Percentiles rank a stretch among this genome's conserved stretches.
Evolutionary conservation across 78 protist species (phyloP).

Genomic region (Dictyostelium purpureum): DNA sequence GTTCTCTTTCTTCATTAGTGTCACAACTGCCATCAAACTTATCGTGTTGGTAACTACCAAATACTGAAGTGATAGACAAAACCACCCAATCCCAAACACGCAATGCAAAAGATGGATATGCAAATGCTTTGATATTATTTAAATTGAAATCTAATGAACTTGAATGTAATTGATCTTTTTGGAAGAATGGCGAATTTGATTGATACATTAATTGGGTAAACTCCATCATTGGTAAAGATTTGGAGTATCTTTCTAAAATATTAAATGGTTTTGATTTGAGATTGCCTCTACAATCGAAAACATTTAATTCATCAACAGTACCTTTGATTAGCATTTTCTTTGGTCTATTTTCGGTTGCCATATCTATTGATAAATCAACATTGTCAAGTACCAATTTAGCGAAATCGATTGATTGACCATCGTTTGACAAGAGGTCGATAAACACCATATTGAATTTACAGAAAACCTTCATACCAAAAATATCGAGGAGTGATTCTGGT

Average conservation of each 20-base stretch:
- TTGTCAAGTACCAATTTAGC: neutral
- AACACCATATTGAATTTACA: neutral
- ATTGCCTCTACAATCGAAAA: conserved; percentile 1
- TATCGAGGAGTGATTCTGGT: neutral
- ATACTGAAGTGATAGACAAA: conserved; percentile 13
- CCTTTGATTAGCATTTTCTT: conserved; percentile 64
- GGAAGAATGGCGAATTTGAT: neutral
- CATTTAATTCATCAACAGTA: neutral
- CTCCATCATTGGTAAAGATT: conserved; percentile 15
- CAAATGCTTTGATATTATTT: neutral
- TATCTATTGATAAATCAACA: neutral
- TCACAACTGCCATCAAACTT: neutral
- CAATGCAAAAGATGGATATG: conserved; percentile 26
- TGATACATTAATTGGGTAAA: conserved; percentile 4
- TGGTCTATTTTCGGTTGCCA: conserved; percentile 44
- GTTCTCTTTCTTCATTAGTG: neutral
- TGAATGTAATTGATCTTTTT: neutral
- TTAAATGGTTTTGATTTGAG: neutral
- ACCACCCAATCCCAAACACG: conserved; percentile 64
- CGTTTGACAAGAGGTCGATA: neutral
- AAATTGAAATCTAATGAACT: conserved; percentile 30
- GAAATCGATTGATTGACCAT: neutral
- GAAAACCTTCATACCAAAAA: conserved; percentile 47
- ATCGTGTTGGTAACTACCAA: conserved; percentile 32
- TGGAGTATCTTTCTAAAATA: neutral